These are phyloP conservation scores for Pestalotiopsis sp. DNA, from an alignment of 2,329 filamentous ascomycete species.

Conservation along the genomic window DNA sequence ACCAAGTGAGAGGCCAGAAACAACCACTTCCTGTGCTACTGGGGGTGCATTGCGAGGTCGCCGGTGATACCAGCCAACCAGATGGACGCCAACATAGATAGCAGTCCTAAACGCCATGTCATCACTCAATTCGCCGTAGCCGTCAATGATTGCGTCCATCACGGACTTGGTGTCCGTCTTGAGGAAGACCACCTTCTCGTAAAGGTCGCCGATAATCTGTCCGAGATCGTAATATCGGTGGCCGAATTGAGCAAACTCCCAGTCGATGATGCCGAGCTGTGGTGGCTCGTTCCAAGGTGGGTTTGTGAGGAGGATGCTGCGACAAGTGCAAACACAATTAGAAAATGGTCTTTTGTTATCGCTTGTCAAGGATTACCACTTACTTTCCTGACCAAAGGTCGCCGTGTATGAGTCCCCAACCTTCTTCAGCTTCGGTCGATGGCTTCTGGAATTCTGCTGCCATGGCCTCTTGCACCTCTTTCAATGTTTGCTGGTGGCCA, in stretches of 20 bases:
- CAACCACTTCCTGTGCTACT: background rate
- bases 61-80: conserved; percentile 32
- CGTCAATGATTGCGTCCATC: conserved; percentile 38
- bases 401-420: conserved; percentile 37
- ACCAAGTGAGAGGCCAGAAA: background rate
- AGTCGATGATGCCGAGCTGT: conserved; percentile 42
- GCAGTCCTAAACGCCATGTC: conserved; percentile 41
- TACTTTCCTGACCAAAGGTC: conserved; percentile 48
- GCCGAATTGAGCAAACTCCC: conserved; percentile 43
- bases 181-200: conserved; percentile 39
- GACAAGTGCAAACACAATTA: background rate
- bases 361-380: conserved; percentile 12
- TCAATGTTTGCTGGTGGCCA: conserved; percentile 26
- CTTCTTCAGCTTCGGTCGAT: background rate
- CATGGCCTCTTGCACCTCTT: conserved; percentile 25
- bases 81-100: conserved; percentile 42
- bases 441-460: conserved; percentile 13
- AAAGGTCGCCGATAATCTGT: conserved; percentile 43
- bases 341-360: background rate
- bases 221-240: conserved; percentile 41
- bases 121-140: conserved; percentile 36
- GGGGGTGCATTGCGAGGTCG: conserved; percentile 5
- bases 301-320: background rate
- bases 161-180: conserved; percentile 29
- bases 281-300: background rate